phyloP scores from a whole-genome alignment of 768 basidiomycete species.

The Boletellus ananas region DNA sequence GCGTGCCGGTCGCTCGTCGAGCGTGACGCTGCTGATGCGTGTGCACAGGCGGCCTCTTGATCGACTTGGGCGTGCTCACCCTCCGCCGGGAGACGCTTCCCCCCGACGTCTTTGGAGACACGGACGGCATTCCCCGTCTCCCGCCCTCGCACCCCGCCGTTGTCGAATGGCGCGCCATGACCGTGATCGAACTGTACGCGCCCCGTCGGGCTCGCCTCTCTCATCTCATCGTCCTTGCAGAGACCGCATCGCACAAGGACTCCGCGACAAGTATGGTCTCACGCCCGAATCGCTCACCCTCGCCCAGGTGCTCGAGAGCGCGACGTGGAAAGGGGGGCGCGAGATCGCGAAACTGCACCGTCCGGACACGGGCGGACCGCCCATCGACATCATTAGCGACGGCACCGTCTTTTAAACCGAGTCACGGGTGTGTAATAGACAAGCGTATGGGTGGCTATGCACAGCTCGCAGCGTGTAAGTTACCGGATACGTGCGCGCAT shows the following conservation, averaged over 20 bases:
- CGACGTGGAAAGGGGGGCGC: constrained; percentile 95
- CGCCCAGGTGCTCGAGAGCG: constrained; percentile 88
- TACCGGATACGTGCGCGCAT: too few species aligned
- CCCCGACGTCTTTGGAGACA: constrained; percentile 38
- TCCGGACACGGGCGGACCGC: constrained; percentile 73
- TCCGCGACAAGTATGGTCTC: constrained; percentile 58
- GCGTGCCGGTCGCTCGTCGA: background rate
- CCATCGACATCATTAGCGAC: constrained; percentile 82
- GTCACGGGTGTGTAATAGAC: too few species aligned
- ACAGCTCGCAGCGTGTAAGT: too few species aligned
- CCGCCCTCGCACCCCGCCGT: constrained; percentile 83
- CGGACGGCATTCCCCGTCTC: constrained; percentile 53
- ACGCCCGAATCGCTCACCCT: constrained; percentile 56
- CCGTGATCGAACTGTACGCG: constrained; percentile 83
- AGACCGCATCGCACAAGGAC: constrained; percentile 71
- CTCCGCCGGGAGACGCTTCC: constrained; percentile 56
- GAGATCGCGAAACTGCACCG: constrained; percentile 83
- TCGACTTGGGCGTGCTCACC: constrained; percentile 78
- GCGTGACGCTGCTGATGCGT: too few species aligned
- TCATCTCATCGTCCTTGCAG: constrained; percentile 34
- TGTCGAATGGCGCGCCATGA: constrained; percentile 95
- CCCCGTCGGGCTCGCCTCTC: background rate
- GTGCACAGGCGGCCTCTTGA: constrained; percentile 70
- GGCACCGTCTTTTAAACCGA: constrained; percentile 67
- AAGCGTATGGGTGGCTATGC: too few species aligned